These are phyloP conservation scores for Apiospora arundinis DNA, from an alignment of 2,329 filamentous ascomycete species.

Conservation along the genomic window DNA sequence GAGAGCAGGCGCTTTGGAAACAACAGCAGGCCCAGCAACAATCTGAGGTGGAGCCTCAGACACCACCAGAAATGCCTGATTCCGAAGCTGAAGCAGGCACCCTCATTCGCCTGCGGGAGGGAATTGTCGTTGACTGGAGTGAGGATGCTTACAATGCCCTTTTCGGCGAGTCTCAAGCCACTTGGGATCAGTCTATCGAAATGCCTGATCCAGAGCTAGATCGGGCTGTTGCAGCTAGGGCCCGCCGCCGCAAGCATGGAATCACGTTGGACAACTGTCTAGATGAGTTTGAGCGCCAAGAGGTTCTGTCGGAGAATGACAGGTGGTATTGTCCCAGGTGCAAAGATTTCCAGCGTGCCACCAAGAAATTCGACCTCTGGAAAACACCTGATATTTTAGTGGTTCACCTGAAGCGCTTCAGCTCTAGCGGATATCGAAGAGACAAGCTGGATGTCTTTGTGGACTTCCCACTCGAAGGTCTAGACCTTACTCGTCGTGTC, in stretches of 20 bases:
- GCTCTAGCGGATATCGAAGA: slow-evolving; percentile 78
- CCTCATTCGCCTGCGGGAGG: slow-evolving; percentile 81
- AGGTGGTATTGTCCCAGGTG: slow-evolving; percentile 97
- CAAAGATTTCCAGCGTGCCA: slow-evolving; percentile 90
- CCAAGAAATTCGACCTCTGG: slow-evolving; percentile 97
- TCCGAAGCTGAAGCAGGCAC: slow-evolving; percentile 58
- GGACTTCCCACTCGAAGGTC: slow-evolving; percentile 86
- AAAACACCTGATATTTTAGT: slow-evolving; percentile 94
- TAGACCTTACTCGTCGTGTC: slow-evolving; percentile 83
- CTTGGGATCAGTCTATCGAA: slow-evolving; percentile 59
- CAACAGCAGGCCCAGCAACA: slow-evolving; percentile 40
- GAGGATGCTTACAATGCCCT: slow-evolving; percentile 72
- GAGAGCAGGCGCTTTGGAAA: slow-evolving; percentile 33
- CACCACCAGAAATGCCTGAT: slow-evolving; percentile 43
- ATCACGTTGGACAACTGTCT: slow-evolving; percentile 89
- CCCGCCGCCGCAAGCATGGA: slow-evolving; percentile 72
- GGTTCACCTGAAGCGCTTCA: slow-evolving; percentile 95
- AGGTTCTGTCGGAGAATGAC: slow-evolving; percentile 92
- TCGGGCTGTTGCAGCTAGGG: slow-evolving; percentile 67
- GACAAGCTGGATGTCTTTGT: slow-evolving; percentile 93
- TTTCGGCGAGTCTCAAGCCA: slow-evolving; percentile 67
- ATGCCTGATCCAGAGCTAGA: slow-evolving; percentile 70
- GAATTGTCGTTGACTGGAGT: slow-evolving; percentile 86
- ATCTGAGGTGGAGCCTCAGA: slow-evolving; percentile 29
- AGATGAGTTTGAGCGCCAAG: slow-evolving; percentile 91